Evolutionary conservation across 768 basidiomycete species (phyloP).

Genomic region (Tricholoma saponaceum): DNA sequence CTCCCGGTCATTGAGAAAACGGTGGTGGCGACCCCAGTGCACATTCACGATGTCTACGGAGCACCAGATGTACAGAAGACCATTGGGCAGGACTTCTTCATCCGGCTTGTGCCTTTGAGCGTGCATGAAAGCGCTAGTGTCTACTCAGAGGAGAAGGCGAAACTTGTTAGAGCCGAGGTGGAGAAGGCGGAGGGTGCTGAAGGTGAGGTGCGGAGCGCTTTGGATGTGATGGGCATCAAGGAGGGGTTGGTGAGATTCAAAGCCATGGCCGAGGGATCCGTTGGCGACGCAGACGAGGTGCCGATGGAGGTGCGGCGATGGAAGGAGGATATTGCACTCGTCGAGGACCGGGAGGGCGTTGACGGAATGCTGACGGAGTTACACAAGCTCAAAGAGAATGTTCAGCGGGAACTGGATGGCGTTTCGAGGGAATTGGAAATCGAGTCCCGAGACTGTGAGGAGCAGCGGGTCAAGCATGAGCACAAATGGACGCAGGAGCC

Average conservation of each 20-base stretch:
- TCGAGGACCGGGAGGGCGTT: conserved; percentile 69
- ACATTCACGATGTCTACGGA: conserved; percentile 93
- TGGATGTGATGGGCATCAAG: conserved; percentile 82
- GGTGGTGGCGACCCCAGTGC: conserved; percentile 74
- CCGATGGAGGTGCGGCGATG: conserved; percentile 68
- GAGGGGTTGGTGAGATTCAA: conserved; percentile 64
- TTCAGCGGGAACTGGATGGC: conserved; percentile 57
- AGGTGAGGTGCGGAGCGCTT: conserved; percentile 68
- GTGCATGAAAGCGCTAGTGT: conserved; percentile 96
- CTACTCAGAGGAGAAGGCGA: conserved; percentile 99
- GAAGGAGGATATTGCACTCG: conserved; percentile 66
- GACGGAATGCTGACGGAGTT: conserved; percentile 60
- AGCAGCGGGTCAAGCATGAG: conserved; percentile 81
- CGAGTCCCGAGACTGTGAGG: conserved; percentile 87
- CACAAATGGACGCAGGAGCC: conserved; percentile 87
- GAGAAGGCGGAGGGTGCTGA: conserved; percentile 86
- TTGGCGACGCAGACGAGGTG: conserved; percentile 61
- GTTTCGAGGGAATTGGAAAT: conserved; percentile 67
- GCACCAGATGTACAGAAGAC: conserved; percentile 90
- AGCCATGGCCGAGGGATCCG: conserved; percentile 63
- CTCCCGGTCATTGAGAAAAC: conserved; percentile 83
- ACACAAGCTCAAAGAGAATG: conserved; percentile 50
- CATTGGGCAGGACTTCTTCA: conserved; percentile 90
- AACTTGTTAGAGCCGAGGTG: conserved; percentile 80
- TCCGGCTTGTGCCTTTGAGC: conserved; percentile 82